Evolutionary conservation across 805 yeast genomes (phyloP).

Genomic region (Starmerella kuoi): DNA sequence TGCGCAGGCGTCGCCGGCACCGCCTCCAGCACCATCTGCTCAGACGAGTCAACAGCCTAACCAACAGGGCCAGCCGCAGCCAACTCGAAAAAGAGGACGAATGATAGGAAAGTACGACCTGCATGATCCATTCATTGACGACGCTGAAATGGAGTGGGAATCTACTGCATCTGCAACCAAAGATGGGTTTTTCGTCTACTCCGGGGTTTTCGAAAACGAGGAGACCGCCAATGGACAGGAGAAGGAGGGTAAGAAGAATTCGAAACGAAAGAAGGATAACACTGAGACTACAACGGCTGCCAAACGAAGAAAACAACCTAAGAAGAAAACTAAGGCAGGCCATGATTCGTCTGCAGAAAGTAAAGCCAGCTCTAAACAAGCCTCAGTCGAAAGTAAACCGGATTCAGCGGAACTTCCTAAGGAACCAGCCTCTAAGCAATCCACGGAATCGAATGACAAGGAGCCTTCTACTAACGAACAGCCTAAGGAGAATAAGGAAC

Average conservation of each 20-base stretch:
- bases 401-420: too few relatives aligned
- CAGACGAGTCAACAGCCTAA: background rate
- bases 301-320: slow-evolving; percentile 5
- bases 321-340: background rate
- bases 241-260: slow-evolving; percentile 17
- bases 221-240: slow-evolving; percentile 11
- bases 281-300: background rate
- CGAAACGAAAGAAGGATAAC: slow-evolving; percentile 15
- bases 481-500: too few relatives aligned
- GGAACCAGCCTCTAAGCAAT: too few relatives aligned
- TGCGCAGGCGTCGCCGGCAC: slow-evolving; percentile 9
- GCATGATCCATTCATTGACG: slow-evolving; percentile 94
- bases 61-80: slow-evolving; percentile 24
- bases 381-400: too few relatives aligned
- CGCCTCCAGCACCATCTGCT: background rate
- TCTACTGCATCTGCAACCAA: slow-evolving; percentile 84
- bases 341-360: background rate
- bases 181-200: slow-evolving; percentile 91
- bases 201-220: slow-evolving; percentile 57
- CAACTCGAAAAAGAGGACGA: slow-evolving; percentile 27
- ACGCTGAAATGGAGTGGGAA: slow-evolving; percentile 81
- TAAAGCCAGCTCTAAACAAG: background rate
- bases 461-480: too few relatives aligned
- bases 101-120: slow-evolving; percentile 52
- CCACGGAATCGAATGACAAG: too few relatives aligned